phyloP scores from a whole-genome alignment of 2,329 filamentous ascomycete species.

The Aureobasidium sp. region DNA sequence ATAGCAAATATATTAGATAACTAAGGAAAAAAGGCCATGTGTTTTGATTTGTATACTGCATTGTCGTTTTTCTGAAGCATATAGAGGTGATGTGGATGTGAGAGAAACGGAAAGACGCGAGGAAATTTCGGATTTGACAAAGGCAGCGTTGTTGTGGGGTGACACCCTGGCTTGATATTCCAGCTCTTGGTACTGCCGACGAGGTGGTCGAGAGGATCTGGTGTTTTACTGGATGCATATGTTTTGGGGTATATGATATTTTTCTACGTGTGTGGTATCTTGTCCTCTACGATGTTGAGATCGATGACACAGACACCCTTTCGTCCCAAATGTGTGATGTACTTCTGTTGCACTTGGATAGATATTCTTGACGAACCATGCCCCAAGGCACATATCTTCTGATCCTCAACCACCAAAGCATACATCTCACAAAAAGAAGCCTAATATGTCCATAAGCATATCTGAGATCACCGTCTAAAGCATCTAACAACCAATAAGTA shows the following conservation, averaged over 20 bases:
- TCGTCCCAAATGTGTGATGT: not conserved
- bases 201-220: not conserved
- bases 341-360: not conserved
- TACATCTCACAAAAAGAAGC: too few species aligned
- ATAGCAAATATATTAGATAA: too few species aligned
- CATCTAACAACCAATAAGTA: not conserved
- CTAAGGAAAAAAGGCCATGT: too few species aligned
- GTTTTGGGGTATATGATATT: not conserved
- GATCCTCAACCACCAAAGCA: too few species aligned
- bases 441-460: not conserved
- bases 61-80: too few species aligned
- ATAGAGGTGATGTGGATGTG: too few species aligned
- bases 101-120: too few species aligned
- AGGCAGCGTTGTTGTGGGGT: not conserved
- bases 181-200: not conserved
- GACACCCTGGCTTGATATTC: not conserved
- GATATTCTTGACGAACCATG: not conserved
- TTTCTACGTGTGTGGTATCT: not conserved
- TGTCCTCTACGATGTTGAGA: not conserved
- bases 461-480: not conserved
- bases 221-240: not conserved
- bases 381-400: not conserved
- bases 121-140: not conserved
- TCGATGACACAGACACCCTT: not conserved
- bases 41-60: too few species aligned